Evolutionary conservation across 805 yeast species (phyloP), one percentile per base, ranked within the genome.

Genomic region (Scheffersomyces amazonensis): DNA sequence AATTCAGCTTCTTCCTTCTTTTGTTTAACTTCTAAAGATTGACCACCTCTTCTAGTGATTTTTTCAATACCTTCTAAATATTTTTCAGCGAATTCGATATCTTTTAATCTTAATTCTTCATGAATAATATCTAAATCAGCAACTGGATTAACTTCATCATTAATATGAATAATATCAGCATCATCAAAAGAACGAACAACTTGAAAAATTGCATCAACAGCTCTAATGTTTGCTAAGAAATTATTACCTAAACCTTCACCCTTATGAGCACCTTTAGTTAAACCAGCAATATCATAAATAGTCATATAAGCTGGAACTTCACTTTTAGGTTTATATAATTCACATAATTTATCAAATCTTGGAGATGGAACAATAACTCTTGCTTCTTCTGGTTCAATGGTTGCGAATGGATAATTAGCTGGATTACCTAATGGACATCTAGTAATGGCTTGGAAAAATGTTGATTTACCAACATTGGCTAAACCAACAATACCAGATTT

Each of bases 191-290:
- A 87, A 69, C 99, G 83, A 35, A 93, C 98, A 48, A 93, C 96
- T 72, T 93, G 98, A 72, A 86, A 93, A 49, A 93, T 83, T 46
- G 97, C 96, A 76, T 93, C 99, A 40, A 93, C 99, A 34, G 96
- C 93, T 69, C 98, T 81, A 56, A 93, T 93, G 65, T 93, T 90
- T 52, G 96, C 83, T 71, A 93, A 80, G 78, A 93, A 93, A 47
- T 96, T 95, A 66, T 93, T 93, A 60, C 99, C 99, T 50, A 93
- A 80, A 62, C 99, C 99, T 69, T 89, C 97, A 65, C 98, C 98
- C 38, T 86, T 83, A 43, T 88, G 81, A 27, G 98, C 97, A 69
- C 96, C 97, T 69, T 87, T 87, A 49, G 98, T 91, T 62, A 93
- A 76, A 65, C 99, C 99, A 43, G 99, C 99, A 67, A 93, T 93